These are phyloP conservation scores for Phytophthora cactorum DNA, from an alignment of 352 stramenopile species.

Conservation along the genomic window DNA sequence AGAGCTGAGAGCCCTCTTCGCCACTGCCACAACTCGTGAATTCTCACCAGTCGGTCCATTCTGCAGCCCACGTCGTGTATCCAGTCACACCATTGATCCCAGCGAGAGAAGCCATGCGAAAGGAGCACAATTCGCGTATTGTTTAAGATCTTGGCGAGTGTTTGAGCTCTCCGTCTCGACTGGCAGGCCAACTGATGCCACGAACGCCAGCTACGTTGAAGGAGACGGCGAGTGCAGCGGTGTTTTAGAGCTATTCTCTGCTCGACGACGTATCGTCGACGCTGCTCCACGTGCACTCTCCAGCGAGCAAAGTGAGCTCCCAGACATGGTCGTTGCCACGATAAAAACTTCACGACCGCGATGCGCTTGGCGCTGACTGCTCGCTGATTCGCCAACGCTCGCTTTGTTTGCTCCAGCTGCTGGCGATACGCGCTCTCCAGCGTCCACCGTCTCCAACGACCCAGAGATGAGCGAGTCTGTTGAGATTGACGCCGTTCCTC, in stretches of 20 bases:
- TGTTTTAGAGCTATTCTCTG: conserved; percentile 4
- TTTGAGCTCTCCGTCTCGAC: conserved; percentile 15
- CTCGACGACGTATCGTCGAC: conserved; percentile 14
- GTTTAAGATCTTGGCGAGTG: conserved; percentile 6
- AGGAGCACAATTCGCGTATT: conserved; percentile 9
- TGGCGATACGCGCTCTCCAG: conserved; percentile 9
- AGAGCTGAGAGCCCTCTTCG: conserved; percentile 32
- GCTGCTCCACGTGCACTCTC: conserved; percentile 24
- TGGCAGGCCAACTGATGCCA: conserved; percentile 9
- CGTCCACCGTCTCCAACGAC: conserved; percentile 19
- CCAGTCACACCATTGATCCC: conserved; percentile 16
- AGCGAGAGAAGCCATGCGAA: conserved; percentile 15
- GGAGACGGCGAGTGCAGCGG: conserved; percentile 1
- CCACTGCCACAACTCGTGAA: conserved; percentile 19
- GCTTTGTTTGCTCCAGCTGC: conserved; percentile 18
- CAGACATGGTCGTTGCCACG: conserved; percentile 39
- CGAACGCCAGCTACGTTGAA: conserved; percentile 18
- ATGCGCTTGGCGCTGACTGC: conserved; percentile 27
- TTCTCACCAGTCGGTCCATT: conserved; percentile 21
- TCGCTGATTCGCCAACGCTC: conserved; percentile 9
- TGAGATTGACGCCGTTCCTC: conserved; percentile 9
- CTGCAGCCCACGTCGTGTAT: conserved; percentile 7
- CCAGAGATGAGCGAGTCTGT: conserved; percentile 11
- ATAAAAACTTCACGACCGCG: conserved; percentile 29
- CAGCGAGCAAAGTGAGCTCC: conserved; percentile 33